Evolutionary conservation across 1,139 yeast species (phyloP).

Genomic region (Saccharomyces hybrid): DNA sequence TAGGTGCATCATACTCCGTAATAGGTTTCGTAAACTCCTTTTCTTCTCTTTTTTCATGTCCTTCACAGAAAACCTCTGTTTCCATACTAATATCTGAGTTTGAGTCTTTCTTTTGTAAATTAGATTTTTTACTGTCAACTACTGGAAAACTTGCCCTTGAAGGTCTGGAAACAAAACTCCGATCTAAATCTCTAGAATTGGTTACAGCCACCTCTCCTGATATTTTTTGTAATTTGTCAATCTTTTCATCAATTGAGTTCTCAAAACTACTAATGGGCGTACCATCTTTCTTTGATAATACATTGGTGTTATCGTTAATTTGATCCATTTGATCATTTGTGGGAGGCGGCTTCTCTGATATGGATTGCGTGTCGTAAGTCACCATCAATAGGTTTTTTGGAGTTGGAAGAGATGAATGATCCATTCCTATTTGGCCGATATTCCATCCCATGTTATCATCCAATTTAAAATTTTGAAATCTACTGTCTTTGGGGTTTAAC

Average conservation of each 20-base stretch:
- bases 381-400: not conserved
- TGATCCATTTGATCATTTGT: not conserved
- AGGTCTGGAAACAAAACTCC: not conserved
- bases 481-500: constrained; percentile 9
- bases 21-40: not conserved
- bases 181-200: not conserved
- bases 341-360: not conserved
- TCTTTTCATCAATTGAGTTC: not conserved
- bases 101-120: not conserved
- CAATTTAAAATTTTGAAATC: constrained; percentile 6
- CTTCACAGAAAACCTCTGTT: not conserved
- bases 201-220: not conserved
- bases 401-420: not conserved
- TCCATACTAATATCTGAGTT: not conserved
- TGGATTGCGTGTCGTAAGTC: not conserved
- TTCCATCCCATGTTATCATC: constrained; percentile 3
- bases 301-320: not conserved
- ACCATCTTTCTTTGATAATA: not conserved
- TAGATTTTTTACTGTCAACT: not conserved
- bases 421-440: constrained; percentile 7
- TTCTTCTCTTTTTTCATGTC: not conserved
- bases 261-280: not conserved
- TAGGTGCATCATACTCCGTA: not conserved
- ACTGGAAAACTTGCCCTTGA: not conserved
- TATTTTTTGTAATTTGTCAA: not conserved